A percentile compares a stretch with the other conserved stretches of the same genome.
These are phyloP conservation scores for Dittrichia graveolens DNA, from an alignment of 129 eudicot species.

Conservation along the genomic window DNA sequence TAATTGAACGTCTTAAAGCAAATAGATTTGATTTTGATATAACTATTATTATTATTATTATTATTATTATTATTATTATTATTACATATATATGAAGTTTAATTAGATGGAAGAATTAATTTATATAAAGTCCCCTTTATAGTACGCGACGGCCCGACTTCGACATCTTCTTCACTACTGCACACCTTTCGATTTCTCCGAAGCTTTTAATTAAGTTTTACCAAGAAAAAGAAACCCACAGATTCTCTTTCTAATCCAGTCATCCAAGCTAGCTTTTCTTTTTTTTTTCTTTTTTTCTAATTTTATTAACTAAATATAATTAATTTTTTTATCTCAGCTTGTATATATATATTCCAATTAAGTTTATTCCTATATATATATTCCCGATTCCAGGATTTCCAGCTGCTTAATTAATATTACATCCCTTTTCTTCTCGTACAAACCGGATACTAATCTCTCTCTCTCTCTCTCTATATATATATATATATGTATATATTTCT, in stretches of 20 bases:
- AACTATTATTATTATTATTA: too few species aligned
- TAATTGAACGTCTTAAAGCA: too few species aligned
- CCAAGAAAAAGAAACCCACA: slow-evolving; percentile 3
- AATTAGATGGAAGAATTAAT: background rate
- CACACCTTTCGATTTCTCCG: slow-evolving; percentile 33
- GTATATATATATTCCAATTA: slow-evolving; percentile 18
- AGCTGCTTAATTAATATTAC: slow-evolving; percentile 10
- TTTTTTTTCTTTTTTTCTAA: too few species aligned
- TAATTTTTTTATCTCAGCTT: slow-evolving; percentile 12
- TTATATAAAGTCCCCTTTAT: background rate
- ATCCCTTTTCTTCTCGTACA: slow-evolving; percentile 50
- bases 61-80: too few species aligned
- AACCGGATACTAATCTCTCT: slow-evolving; percentile 45
- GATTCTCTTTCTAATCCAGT: slow-evolving; percentile 31
- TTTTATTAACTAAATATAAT: slow-evolving; percentile 11
- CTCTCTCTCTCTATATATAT: too few species aligned
- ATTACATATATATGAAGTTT: too few species aligned
- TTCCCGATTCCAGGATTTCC: slow-evolving; percentile 38
- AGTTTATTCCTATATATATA: slow-evolving; percentile 51
- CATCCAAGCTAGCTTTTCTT: too few species aligned
- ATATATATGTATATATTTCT: background rate
- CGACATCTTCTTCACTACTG: slow-evolving; percentile 21
- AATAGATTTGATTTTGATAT: too few species aligned
- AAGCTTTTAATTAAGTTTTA: too few species aligned
- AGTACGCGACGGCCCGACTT: slow-evolving; percentile 82